A percentile compares a stretch with the other conserved stretches of the same genome.
Evolutionary conservation across 805 yeast genomes (phyloP).

Genomic region (Maudiozyma saulgeensis): DNA sequence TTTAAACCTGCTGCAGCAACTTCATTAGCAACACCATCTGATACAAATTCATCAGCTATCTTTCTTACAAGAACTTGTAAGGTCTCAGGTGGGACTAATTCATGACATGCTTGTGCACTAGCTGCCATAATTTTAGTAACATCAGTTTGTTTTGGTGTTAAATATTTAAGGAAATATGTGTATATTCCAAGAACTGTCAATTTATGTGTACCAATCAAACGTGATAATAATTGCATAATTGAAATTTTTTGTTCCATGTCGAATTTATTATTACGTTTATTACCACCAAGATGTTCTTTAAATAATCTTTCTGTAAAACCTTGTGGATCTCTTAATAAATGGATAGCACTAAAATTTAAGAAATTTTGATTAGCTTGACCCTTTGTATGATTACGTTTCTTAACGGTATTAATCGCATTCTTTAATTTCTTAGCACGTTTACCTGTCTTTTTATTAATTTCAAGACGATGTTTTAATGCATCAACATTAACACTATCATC

Average conservation of each 20-base stretch:
- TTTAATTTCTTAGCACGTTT: conserved; percentile 77
- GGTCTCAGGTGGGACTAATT: conserved; percentile 92
- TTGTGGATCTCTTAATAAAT: conserved; percentile 90
- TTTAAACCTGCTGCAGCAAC: conserved; percentile 97
- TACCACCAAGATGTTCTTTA: conserved; percentile 59
- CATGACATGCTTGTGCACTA: conserved; percentile 92
- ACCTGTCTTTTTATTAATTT: conserved; percentile 70
- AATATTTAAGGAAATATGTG: conserved; percentile 76
- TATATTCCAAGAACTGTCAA: conserved; percentile 82
- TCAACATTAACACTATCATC: conserved; percentile 61
- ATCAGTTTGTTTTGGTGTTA: conserved; percentile 88
- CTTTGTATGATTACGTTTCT: conserved; percentile 49
- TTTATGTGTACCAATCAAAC: conserved; percentile 91
- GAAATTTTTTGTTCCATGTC: conserved; percentile 83
- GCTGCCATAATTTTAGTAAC: conserved; percentile 97
- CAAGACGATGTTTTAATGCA: conserved; percentile 69
- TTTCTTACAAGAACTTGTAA: conserved; percentile 74
- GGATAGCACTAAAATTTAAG: conserved; percentile 90
- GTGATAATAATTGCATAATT: conserved; percentile 76
- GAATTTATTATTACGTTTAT: conserved; percentile 54
- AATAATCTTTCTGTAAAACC: conserved; percentile 88
- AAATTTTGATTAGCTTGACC: conserved; percentile 39
- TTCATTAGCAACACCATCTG: conserved; percentile 96
- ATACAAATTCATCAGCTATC: conserved; percentile 93
- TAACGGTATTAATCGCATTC: conserved; percentile 56